Conservation (phyloP, 2,329 filamentous ascomycete genomes). For the Pseudopithomyces maydicus region DNA sequence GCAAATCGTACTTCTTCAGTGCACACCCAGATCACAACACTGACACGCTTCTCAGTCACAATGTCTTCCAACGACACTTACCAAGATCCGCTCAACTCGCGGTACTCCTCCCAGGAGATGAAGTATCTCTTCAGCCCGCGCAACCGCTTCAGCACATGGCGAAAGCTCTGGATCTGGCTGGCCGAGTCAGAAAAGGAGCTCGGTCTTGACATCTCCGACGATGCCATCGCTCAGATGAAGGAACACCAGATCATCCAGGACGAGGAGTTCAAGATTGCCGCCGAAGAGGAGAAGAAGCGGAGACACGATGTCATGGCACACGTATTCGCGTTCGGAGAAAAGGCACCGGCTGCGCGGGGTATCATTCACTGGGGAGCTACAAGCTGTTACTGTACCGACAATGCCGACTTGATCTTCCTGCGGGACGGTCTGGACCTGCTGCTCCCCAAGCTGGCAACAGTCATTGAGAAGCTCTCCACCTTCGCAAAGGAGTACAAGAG, state of each 20-base stretch:
- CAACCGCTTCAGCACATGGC: slow-evolving; percentile 77
- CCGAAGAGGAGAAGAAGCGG: slow-evolving; percentile 57
- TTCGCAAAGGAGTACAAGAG: slow-evolving; percentile 78
- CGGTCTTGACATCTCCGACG: slow-evolving; percentile 75
- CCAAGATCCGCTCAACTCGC: slow-evolving; percentile 29
- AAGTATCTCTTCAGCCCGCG: slow-evolving; percentile 77
- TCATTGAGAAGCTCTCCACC: slow-evolving; percentile 72
- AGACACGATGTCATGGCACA: slow-evolving; percentile 71
- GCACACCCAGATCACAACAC: neutral
- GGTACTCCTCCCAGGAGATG: slow-evolving; percentile 68
- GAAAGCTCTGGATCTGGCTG: slow-evolving; percentile 83
- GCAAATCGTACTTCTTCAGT: neutral
- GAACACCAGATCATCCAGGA: slow-evolving; percentile 52
- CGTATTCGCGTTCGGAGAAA: slow-evolving; percentile 75
- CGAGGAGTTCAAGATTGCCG: slow-evolving; percentile 53
- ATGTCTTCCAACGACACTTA: slow-evolving; percentile 28
- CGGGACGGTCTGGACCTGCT: slow-evolving; percentile 77
- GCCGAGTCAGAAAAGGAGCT: slow-evolving; percentile 83
- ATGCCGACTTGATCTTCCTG: slow-evolving; percentile 78
- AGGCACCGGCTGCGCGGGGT: slow-evolving; percentile 76
- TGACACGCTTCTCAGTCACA: slow-evolving; percentile 7
- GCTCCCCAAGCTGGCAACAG: slow-evolving; percentile 76
- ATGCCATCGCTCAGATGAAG: slow-evolving; percentile 58
- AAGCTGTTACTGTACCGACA: slow-evolving; percentile 71
- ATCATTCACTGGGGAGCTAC: slow-evolving; percentile 77